These are phyloP conservation scores for Saccharomyces jurei DNA, from an alignment of 805 yeast genomes.

Conservation along the genomic window DNA sequence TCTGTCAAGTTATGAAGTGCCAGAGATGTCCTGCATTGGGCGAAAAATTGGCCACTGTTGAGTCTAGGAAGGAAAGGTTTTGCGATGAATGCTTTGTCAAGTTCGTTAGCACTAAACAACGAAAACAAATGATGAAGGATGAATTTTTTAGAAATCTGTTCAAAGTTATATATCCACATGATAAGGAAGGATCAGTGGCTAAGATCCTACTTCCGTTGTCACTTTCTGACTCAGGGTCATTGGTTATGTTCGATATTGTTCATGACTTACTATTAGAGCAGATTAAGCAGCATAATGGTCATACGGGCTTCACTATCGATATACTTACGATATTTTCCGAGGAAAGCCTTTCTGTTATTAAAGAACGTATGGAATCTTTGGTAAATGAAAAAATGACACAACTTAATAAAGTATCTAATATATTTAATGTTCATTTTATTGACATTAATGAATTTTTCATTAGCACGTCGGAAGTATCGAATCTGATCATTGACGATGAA, in stretches of 20 bases:
- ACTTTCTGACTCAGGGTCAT: conserved; percentile 51
- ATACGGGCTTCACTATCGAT: conserved; percentile 56
- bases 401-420: not conserved
- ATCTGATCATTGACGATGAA: conserved; percentile 30
- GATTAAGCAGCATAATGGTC: conserved; percentile 48
- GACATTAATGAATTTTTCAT: conserved; percentile 36
- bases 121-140: conserved; percentile 60
- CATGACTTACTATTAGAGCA: conserved; percentile 58
- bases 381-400: conserved; percentile 26
- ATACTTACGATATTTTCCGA: conserved; percentile 39
- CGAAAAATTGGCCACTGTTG: conserved; percentile 10
- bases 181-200: conserved; percentile 31
- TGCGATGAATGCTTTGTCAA: conserved; percentile 51
- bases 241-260: conserved; percentile 62
- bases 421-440: conserved; percentile 31
- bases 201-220: conserved; percentile 55
- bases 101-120: conserved; percentile 70
- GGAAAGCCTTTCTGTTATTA: conserved; percentile 15
- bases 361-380: conserved; percentile 10
- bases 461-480: conserved; percentile 8
- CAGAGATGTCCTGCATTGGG: conserved; percentile 17
- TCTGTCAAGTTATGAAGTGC: conserved; percentile 7
- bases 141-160: conserved; percentile 69
- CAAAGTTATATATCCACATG: conserved; percentile 26
- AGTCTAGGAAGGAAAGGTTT: conserved; percentile 28